Evolutionary conservation across 441 rosid genomes (phyloP).

Genomic region (Gossypium davidsonii): DNA sequence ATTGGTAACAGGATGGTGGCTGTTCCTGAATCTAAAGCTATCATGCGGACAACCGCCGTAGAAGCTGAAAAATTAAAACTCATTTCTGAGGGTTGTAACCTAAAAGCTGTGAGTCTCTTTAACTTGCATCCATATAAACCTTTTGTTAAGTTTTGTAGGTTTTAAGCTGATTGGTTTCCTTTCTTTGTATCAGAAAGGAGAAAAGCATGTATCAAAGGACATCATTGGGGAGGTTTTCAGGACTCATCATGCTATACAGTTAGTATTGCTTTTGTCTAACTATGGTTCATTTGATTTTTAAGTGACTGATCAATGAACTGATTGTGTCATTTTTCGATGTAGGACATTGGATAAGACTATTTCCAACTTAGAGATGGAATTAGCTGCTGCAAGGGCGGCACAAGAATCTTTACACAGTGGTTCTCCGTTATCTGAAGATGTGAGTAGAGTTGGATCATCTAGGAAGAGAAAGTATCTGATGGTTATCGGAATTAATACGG

Average conservation of each 20-base stretch:
- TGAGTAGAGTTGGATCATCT: conserved; percentile 32
- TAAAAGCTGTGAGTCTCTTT: conserved; percentile 50
- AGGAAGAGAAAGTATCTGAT: conserved; percentile 59
- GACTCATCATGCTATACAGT: conserved; percentile 66
- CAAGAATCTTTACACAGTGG: conserved; percentile 66
- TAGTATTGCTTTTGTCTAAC: conserved; percentile 21
- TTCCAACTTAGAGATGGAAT: conserved; percentile 89
- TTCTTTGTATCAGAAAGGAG: conserved; percentile 72
- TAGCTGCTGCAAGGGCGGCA: conserved; percentile 83
- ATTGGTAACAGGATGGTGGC: conserved; percentile 55
- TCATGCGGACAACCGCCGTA: conserved; percentile 46
- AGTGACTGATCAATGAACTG: conserved; percentile 3
- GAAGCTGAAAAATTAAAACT: conserved; percentile 74
- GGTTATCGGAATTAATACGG: conserved; percentile 91
- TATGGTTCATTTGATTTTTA: conserved; percentile 15
- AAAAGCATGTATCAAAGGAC: conserved; percentile 54
- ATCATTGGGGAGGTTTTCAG: conserved; percentile 55
- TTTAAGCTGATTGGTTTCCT: conserved; percentile 33
- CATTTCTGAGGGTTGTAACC: conserved; percentile 72
- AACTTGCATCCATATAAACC: neutral
- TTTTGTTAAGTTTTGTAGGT: conserved; percentile 8
- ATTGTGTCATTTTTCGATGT: conserved; percentile 14
- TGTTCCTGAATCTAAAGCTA: conserved; percentile 59
- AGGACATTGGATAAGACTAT: conserved; percentile 87
- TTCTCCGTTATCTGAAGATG: conserved; percentile 68